Evolutionary conservation across 1,284 basidiomycete genomes (phyloP), one percentile per base, ranked within the genome.

Genomic region (Boletus hoseneyae): DNA sequence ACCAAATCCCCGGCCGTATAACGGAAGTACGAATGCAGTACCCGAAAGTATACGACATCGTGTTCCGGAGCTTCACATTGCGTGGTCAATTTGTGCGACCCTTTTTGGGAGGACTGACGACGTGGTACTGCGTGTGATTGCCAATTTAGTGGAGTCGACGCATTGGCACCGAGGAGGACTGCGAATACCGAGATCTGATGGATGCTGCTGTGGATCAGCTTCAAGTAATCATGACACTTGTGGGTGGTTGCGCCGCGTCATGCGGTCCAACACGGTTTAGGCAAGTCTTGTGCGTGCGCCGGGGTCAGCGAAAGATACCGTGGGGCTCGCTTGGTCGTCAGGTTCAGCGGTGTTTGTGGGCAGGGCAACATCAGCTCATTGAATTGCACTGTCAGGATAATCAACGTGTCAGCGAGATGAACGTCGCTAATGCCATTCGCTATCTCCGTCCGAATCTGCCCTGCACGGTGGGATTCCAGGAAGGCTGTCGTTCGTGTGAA

Each of bases 61-160:
- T 49, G 60, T n/a, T 40, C 38, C 58, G 58, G 48, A 53, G 36
- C 51, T 62, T 60, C 57, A 42, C 57, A 60, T 50, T 55, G 57
- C 43, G 48, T 62, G 45, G 44, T 50, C 37, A 37, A 39, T 46
- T 47, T 49, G 29, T 30, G 32, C 29, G 48, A 43, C 56, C 61
- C 40, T 37, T 45, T 63, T 59, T 48, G 57, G 62, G 36, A 50
- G 18, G 11, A 15, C 12, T 21, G 36, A 21, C 33, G n/a, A 30
- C 29, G 38, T 51, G 38, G 32, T 46, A 18, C 50, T 49, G 49
- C 50, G 48, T 57, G 58, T 38, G 36, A 37, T 42, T 47, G 35
- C 54, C 48, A 18, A 43, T 46, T 62, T 34, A 2, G 44, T 35
- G 16, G 27, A 6, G 29, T 32, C 25, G 33, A 32, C 58, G 42